phyloP scores from a whole-genome alignment of 805 yeast genomes.

The Monosporozyma yasuniensis region DNA sequence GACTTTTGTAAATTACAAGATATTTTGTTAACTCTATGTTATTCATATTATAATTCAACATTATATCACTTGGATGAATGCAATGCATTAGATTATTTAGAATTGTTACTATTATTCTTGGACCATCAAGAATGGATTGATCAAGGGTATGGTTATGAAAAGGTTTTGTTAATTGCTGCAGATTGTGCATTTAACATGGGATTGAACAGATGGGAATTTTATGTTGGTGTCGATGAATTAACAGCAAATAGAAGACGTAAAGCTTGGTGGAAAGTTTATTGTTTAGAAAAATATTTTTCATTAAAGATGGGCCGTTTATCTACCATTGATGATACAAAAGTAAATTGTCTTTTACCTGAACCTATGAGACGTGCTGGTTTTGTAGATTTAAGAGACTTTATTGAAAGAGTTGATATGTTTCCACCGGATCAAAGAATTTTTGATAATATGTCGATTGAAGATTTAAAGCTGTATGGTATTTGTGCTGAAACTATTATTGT shows the following conservation, averaged over 20 bases:
- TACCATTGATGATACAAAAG: slow-evolving; percentile 14
- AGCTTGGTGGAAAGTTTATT: slow-evolving; percentile 26
- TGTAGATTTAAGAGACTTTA: slow-evolving; percentile 14
- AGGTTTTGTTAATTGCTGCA: slow-evolving; percentile 16
- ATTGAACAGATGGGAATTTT: slow-evolving; percentile 27
- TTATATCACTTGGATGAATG: slow-evolving; percentile 13
- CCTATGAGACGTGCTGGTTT: slow-evolving; percentile 20
- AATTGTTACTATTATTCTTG: slow-evolving; percentile 16
- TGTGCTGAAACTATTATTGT: slow-evolving; percentile 12
- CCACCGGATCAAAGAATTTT: slow-evolving; percentile 4
- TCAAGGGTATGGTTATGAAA: slow-evolving; percentile 18
- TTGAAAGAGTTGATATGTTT: slow-evolving; percentile 3
- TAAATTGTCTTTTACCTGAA: slow-evolving; percentile 21
- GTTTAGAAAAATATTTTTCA: slow-evolving; percentile 14
- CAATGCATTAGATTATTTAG: slow-evolving; percentile 15
- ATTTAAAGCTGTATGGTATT: slow-evolving; percentile 14
- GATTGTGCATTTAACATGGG: slow-evolving; percentile 21
- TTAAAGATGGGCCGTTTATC: slow-evolving; percentile 17
- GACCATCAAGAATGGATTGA: slow-evolving; percentile 22
- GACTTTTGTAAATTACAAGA: slow-evolving; percentile 14
- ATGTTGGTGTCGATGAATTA: slow-evolving; percentile 23
- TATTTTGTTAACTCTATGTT: slow-evolving; percentile 16
- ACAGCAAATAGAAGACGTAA: slow-evolving; percentile 22
- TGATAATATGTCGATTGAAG: slow-evolving; percentile 9
- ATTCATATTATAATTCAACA: slow-evolving; percentile 18